Evolutionary conservation across 169 alveolate species (phyloP).

Genomic region (Perkinsus marinus): DNA sequence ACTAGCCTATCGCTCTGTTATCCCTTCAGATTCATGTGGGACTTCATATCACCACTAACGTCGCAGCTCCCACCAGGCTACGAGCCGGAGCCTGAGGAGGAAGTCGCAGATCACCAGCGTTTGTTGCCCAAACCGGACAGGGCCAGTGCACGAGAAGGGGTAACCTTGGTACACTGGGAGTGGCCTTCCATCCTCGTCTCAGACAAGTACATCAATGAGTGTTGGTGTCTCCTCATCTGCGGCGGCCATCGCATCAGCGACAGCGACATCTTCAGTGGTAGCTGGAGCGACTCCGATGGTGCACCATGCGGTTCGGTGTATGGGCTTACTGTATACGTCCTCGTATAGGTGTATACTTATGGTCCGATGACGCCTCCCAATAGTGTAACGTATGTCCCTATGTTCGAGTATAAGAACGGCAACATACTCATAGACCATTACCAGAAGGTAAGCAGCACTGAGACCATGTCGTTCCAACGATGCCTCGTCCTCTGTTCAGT

Average conservation of each 20-base stretch:
- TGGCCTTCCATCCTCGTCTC: background rate
- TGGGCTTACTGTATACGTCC: background rate
- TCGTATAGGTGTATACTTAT: background rate
- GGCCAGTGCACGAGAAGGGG: background rate
- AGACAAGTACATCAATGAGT: background rate
- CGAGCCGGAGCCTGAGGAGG: background rate
- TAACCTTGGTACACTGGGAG: background rate
- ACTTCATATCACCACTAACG: background rate
- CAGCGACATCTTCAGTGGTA: background rate
- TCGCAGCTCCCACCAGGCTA: background rate
- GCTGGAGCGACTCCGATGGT: background rate
- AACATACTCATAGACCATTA: background rate
- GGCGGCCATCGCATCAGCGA: background rate
- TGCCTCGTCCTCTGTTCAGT: background rate
- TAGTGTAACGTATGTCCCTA: background rate
- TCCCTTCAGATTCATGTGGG: background rate
- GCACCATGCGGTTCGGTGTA: background rate
- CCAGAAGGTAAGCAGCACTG: background rate
- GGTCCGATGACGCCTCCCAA: background rate
- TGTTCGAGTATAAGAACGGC: background rate
- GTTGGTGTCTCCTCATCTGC: background rate
- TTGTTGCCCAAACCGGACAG: background rate
- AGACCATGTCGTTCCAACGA: background rate
- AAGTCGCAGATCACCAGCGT: background rate
- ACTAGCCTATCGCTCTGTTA: background rate